Percentiles rank a stretch among this genome's conserved stretches.
phyloP scores from a whole-genome alignment of 2,329 filamentous ascomycete genomes.

The Phoma sp. region DNA sequence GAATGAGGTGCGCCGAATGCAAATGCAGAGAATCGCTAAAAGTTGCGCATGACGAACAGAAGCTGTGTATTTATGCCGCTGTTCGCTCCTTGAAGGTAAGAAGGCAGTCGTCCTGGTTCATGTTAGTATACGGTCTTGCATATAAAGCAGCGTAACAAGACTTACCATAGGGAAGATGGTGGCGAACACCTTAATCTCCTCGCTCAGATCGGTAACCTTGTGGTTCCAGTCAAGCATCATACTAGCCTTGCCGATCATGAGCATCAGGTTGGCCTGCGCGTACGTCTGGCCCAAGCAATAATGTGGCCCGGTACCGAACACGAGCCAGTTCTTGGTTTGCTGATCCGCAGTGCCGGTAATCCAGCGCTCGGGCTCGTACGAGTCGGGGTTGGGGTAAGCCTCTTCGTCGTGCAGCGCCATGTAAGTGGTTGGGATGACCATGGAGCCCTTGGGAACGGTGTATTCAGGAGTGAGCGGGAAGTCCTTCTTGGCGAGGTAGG shows the following conservation, averaged over 20 bases:
- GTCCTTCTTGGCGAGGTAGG: conserved; percentile 91
- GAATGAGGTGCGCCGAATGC: conserved; percentile 26
- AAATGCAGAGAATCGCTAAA: conserved; percentile 35
- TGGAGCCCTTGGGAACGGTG: conserved; percentile 92
- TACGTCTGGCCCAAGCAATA: conserved; percentile 96
- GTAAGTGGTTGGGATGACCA: conserved; percentile 93
- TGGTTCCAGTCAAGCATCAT: conserved; percentile 90
- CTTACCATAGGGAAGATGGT: conserved; percentile 96
- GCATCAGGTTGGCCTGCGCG: conserved; percentile 84
- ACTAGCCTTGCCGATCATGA: conserved; percentile 89
- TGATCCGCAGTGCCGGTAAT: conserved; percentile 87
- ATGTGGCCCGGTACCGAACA: conserved; percentile 94
- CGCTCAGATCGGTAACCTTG: conserved; percentile 79
- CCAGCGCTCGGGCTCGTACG: conserved; percentile 62
- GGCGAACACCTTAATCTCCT: conserved; percentile 98
- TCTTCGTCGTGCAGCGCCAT: conserved; percentile 90
- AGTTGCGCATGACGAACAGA: conserved; percentile 28
- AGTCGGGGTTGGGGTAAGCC: conserved; percentile 86
- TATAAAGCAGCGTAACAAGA: conserved; percentile 20
- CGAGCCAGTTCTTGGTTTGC: conserved; percentile 94
- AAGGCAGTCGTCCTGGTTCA: conserved; percentile 76
- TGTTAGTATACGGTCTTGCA: conserved; percentile 23
- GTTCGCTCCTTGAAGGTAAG: conserved; percentile 67
- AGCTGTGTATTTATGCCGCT: conserved; percentile 23
- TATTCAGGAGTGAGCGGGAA: conserved; percentile 90